Evolutionary conservation across 352 stramenopile genomes (phyloP), one percentile per base, ranked within the genome.

Genomic region (Phytopythium oedochilum): DNA sequence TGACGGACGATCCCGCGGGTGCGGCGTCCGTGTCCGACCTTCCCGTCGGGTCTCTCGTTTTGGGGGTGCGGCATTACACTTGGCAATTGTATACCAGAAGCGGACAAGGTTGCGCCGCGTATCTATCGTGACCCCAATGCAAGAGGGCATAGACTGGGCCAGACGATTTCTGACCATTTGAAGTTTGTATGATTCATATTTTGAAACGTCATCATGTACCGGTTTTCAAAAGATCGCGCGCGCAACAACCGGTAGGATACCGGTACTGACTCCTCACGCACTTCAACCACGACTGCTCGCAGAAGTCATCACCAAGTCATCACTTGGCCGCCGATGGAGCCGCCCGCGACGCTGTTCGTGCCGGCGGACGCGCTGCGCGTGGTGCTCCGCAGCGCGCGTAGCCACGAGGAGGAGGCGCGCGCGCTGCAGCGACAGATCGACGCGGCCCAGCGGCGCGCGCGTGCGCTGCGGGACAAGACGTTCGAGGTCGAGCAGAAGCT

Each of bases 401-500:
- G 57, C 26, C 73, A 83, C n/a, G 29, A 65, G 25, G 46, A 67
- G 2, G 73, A 87, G 25, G 71, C 74, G 57, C 59, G 66, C 15
- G 61, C 34, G 43, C 57, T 87, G 26, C 52, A 66, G 7, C 39
- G 61, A 28, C 63, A 68, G 31, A 34, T 87, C 22, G 66, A 71
- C 12, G 73, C 74, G 44, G 71, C 54, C 31, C 64, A 49, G 34
- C 60, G 77, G 56, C 71, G 70, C 8, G 62, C 75, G 40, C 51
- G 61, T 25, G 42, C 71, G 25, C 58, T 87, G 52, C 66, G 63
- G 42, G 67, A 63, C 47, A 70, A 70, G 48, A 77, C 67, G 0
- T 53, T 56, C 10, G 65, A 75, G 0, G 50, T 84, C n/a, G 73
- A 87, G 56, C 64, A 71, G 22, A 70, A 62, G 50, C 71, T 84